Percentiles rank a stretch among this genome's conserved stretches.
These are phyloP conservation scores for Cyclocybe cylindracea DNA, from an alignment of 768 basidiomycete species.

Conservation along the genomic window DNA sequence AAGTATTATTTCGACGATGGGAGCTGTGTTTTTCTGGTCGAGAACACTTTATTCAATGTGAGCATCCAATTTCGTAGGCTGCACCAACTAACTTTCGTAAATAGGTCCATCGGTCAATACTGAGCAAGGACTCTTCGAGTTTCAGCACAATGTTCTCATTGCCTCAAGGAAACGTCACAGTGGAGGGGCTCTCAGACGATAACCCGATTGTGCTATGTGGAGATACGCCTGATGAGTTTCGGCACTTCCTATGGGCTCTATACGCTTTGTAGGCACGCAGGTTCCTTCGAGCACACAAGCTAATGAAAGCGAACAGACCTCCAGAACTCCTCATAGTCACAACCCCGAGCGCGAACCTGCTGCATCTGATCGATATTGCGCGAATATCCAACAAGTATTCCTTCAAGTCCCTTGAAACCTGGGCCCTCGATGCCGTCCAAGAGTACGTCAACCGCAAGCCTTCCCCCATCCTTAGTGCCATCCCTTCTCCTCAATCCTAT, in stretches of 20 bases:
- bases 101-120: constrained; percentile 59
- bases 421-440: constrained; percentile 75
- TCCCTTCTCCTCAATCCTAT: constrained; percentile 37
- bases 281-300: background rate
- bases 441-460: constrained; percentile 61
- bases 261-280: constrained; percentile 62
- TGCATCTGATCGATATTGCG: constrained; percentile 51
- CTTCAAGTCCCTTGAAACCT: constrained; percentile 73
- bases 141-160: constrained; percentile 69
- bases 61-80: constrained; percentile 17
- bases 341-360: constrained; percentile 50
- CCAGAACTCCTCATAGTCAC: constrained; percentile 56
- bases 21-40: constrained; percentile 64
- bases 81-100: background rate
- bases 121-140: constrained; percentile 64
- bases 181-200: constrained; percentile 64
- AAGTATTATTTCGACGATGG: constrained; percentile 68
- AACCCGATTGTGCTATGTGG: constrained; percentile 65
- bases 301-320: constrained; percentile 45
- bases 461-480: constrained; percentile 48
- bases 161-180: constrained; percentile 51
- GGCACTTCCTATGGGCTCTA: constrained; percentile 74
- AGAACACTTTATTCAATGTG: constrained; percentile 70
- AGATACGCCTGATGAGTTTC: constrained; percentile 66
- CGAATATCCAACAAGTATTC: constrained; percentile 72